These are phyloP conservation scores for Globisporangium uncinulatum DNA, from an alignment of 352 stramenopile genomes.

Conservation along the genomic window DNA sequence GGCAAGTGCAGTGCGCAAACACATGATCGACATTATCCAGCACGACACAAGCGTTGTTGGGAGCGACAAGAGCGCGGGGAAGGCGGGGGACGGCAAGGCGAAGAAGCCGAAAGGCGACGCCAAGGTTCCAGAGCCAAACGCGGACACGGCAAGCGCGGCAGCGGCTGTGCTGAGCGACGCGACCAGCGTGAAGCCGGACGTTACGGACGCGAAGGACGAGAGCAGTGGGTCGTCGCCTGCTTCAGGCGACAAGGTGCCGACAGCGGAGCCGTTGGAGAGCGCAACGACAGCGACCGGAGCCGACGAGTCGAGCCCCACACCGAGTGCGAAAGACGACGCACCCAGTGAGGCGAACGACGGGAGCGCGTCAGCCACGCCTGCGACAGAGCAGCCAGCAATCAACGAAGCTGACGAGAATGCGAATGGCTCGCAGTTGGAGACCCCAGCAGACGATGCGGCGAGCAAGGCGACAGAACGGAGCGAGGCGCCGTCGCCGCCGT, in stretches of 20 bases:
- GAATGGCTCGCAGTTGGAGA: neutral
- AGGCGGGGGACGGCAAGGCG: conserved; percentile 37
- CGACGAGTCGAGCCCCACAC: too few species aligned
- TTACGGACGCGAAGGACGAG: neutral
- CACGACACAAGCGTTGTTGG: conserved; percentile 28
- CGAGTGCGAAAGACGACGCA: too few species aligned
- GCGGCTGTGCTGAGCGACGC: neutral
- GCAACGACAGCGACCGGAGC: too few species aligned
- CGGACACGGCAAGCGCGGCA: neutral
- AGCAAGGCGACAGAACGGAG: neutral
- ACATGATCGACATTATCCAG: conserved; percentile 63
- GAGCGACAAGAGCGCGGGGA: conserved; percentile 12
- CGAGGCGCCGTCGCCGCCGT: neutral
- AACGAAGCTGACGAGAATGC: neutral
- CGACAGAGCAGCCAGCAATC: too few species aligned
- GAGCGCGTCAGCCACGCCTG: too few species aligned
- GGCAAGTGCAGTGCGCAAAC: conserved; percentile 70
- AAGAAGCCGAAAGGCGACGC: conserved; percentile 9
- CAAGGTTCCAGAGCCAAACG: neutral
- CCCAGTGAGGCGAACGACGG: too few species aligned
- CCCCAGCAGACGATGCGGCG: neutral
- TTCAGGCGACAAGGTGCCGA: neutral
- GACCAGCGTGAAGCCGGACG: neutral
- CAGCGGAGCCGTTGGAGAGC: neutral
- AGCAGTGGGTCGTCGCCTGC: neutral